Conservation (phyloP, 768 basidiomycete species). For the Dentipellis sp. region DNA sequence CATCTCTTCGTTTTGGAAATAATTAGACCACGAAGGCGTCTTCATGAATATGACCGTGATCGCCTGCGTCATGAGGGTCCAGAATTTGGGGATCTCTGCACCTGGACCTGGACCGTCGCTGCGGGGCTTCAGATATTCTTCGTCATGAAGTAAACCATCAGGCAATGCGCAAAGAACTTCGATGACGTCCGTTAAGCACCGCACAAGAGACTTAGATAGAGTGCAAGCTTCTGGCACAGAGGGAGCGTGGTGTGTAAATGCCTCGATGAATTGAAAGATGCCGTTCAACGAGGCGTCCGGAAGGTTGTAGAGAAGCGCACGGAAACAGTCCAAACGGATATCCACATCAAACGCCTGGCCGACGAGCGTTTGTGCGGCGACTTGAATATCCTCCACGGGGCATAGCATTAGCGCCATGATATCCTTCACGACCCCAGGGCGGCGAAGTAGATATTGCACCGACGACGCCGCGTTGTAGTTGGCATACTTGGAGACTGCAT, state of each 20-base stretch:
- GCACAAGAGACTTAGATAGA: constrained; percentile 83
- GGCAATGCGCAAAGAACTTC: constrained; percentile 74
- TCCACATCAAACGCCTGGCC: constrained; percentile 88
- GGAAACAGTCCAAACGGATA: constrained; percentile 80
- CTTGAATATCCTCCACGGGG: constrained; percentile 66
- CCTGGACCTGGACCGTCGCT: constrained; percentile 36
- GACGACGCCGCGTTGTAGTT: constrained; percentile 47
- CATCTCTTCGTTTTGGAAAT: constrained; percentile 79
- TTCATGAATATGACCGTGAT: constrained; percentile 79
- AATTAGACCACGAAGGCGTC: constrained; percentile 75
- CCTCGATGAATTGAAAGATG: constrained; percentile 55
- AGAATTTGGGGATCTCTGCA: constrained; percentile 56
- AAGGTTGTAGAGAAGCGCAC: constrained; percentile 60
- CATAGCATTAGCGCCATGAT: constrained; percentile 71
- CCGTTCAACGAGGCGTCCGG: constrained; percentile 63
- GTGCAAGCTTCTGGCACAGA: constrained; percentile 77
- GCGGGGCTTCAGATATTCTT: constrained; percentile 35
- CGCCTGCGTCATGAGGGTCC: constrained; percentile 74
- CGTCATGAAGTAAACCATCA: constrained; percentile 59
- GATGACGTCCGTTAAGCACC: constrained; percentile 87
- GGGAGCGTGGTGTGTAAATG: constrained; percentile 54
- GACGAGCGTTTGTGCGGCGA: constrained; percentile 69
- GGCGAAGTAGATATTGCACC: constrained; percentile 45
- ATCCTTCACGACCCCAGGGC: constrained; percentile 46
- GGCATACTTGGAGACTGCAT: constrained; percentile 53